Evolutionary conservation across 441 rosid species (phyloP).

Genomic region (Euphorbia corollata): DNA sequence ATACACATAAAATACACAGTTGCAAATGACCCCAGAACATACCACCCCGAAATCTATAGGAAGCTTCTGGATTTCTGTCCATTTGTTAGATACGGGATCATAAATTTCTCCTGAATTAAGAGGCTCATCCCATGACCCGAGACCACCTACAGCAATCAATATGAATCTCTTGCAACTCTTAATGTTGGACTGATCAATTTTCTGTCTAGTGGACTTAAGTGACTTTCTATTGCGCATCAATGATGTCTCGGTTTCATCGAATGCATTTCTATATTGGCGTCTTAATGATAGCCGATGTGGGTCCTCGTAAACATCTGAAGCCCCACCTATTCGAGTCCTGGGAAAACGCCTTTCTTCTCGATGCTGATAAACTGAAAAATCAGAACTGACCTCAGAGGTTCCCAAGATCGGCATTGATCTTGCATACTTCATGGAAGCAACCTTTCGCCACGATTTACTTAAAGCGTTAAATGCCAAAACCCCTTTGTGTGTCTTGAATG

Average conservation of each 20-base stretch:
- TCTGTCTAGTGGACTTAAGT: conserved; percentile 44
- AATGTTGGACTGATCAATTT: conserved; percentile 36
- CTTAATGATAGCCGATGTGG: conserved; percentile 84
- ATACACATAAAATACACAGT: conserved; percentile 76
- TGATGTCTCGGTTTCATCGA: conserved; percentile 46
- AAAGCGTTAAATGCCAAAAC: conserved; percentile 67
- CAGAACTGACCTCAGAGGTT: conserved; percentile 62
- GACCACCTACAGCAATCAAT: conserved; percentile 74
- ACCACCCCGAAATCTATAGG: conserved; percentile 73
- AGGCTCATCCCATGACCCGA: conserved; percentile 79
- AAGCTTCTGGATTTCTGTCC: conserved; percentile 80
- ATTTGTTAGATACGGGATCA: conserved; percentile 70
- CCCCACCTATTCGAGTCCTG: conserved; percentile 58
- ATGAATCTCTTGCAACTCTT: conserved; percentile 52
- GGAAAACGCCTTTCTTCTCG: conserved; percentile 67
- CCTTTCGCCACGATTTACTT: conserved; percentile 73
- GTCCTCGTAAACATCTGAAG: conserved; percentile 82
- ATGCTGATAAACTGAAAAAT: conserved; percentile 46
- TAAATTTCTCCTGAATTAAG: conserved; percentile 89
- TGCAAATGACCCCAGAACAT: conserved; percentile 74
- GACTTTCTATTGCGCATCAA: conserved; percentile 37
- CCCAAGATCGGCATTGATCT: conserved; percentile 83
- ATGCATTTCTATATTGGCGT: conserved; percentile 47
- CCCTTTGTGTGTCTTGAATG: conserved; percentile 80
- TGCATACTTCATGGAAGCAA: conserved; percentile 76